phyloP scores from a whole-genome alignment of 2,329 filamentous ascomycete genomes.

The Fusarium protoensiforme region DNA sequence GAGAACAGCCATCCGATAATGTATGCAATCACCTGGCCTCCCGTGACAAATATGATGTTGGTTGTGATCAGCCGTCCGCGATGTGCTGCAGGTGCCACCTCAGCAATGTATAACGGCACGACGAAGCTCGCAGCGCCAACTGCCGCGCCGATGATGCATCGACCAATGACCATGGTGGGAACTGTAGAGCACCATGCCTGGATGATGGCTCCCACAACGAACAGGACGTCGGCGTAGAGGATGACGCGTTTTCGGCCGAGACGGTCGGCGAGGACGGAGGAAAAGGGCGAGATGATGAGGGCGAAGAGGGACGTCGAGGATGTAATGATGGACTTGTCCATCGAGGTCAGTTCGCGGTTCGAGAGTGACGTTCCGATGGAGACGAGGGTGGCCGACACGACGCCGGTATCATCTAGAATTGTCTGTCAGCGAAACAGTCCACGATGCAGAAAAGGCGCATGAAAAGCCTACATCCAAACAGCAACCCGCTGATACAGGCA shows the following conservation, averaged over 20 bases:
- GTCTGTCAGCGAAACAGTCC: slow-evolving; percentile 4
- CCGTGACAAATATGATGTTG: slow-evolving; percentile 83
- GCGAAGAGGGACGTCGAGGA: slow-evolving; percentile 76
- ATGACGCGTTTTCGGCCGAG: slow-evolving; percentile 72
- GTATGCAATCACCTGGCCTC: slow-evolving; percentile 91
- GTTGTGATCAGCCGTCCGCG: slow-evolving; percentile 85
- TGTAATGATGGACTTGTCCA: slow-evolving; percentile 78
- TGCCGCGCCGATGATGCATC: slow-evolving; percentile 76
- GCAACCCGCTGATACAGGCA: slow-evolving; percentile 73
- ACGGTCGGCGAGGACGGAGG: slow-evolving; percentile 71
- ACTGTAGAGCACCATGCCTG: slow-evolving; percentile 72
- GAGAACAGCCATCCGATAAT: slow-evolving; percentile 82
- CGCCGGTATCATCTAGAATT: slow-evolving; percentile 70
- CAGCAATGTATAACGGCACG: slow-evolving; percentile 88
- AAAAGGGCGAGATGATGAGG: slow-evolving; percentile 70
- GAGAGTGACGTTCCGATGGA: slow-evolving; percentile 71
- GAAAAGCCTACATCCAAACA: slow-evolving; percentile 71
- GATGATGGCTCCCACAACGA: slow-evolving; percentile 72
- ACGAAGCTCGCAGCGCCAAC: slow-evolving; percentile 85
- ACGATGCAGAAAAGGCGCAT: neutral
- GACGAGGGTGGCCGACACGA: slow-evolving; percentile 75
- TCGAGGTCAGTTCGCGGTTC: slow-evolving; percentile 64
- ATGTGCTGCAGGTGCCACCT: slow-evolving; percentile 80
- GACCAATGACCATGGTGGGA: slow-evolving; percentile 71
- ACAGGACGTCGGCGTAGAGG: slow-evolving; percentile 73